Conservation (phyloP, 768 basidiomycete genomes). For the Pleurotus tuber-regium region DNA sequence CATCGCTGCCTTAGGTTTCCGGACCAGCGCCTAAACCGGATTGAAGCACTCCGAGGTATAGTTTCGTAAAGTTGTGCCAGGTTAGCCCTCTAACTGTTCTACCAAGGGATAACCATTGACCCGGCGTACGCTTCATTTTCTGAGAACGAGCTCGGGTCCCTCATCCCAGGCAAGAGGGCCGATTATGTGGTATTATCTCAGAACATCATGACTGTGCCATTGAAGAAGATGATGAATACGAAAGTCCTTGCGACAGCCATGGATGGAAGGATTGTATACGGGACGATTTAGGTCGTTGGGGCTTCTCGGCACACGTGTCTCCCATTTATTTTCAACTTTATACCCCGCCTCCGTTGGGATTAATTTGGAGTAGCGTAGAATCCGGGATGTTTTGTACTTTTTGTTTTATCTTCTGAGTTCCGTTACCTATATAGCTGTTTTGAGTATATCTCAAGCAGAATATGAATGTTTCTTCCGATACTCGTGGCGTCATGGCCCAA, state of each 20-base stretch:
- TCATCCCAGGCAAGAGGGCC: conserved; percentile 75
- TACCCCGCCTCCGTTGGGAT: not conserved
- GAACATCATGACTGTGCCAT: conserved; percentile 73
- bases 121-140: conserved; percentile 87
- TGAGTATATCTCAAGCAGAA: too few relatives aligned
- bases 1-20: conserved; percentile 61
- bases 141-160: conserved; percentile 69
- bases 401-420: too few relatives aligned
- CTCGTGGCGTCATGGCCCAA: too few relatives aligned
- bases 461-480: too few relatives aligned
- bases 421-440: too few relatives aligned
- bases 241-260: conserved; percentile 74
- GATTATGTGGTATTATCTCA: conserved; percentile 84
- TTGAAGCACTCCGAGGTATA: conserved; percentile 72
- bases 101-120: conserved; percentile 79
- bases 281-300: conserved; percentile 19
- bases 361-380: not conserved
- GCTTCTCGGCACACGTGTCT: not conserved
- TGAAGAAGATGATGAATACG: conserved; percentile 59
- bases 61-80: not conserved
- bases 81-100: not conserved
- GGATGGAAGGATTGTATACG: conserved; percentile 58
- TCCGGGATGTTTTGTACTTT: too few relatives aligned
- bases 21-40: conserved; percentile 69
- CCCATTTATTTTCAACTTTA: not conserved